Conservation (phyloP, 495 filamentous ascomycete species). For the Monascus purpureus region DNA sequence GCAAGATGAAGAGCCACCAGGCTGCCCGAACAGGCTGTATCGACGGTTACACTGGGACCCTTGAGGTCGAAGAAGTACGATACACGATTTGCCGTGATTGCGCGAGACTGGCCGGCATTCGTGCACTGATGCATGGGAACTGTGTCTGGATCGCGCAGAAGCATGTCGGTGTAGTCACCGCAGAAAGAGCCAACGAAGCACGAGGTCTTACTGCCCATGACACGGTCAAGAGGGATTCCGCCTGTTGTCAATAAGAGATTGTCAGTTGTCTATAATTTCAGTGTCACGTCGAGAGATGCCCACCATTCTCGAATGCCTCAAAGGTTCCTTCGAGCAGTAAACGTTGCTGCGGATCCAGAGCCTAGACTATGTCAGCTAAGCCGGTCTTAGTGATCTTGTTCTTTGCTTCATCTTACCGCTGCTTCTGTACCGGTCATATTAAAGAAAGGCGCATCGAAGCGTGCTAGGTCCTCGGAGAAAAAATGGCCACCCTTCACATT, state of each 20-base stretch:
- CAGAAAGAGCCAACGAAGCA: constrained; percentile 29
- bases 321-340: constrained; percentile 47
- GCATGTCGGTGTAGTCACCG: constrained; percentile 18
- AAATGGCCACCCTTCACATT: constrained; percentile 13
- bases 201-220: constrained; percentile 34
- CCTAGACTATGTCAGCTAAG: constrained; percentile 1
- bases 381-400: background rate
- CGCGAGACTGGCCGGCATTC: constrained; percentile 17
- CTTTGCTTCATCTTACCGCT: constrained; percentile 18
- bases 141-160: constrained; percentile 15
- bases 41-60: constrained; percentile 28
- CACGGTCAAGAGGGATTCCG: constrained; percentile 12
- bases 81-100: constrained; percentile 31
- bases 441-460: constrained; percentile 40
- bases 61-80: constrained; percentile 30
- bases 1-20: constrained; percentile 38
- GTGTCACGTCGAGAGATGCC: constrained; percentile 7
- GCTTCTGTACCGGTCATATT: constrained; percentile 35
- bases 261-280: background rate
- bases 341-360: constrained; percentile 36
- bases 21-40: constrained; percentile 39
- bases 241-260: constrained; percentile 6
- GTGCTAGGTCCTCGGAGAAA: constrained; percentile 28
- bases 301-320: constrained; percentile 36
- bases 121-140: constrained; percentile 20